Evolutionary conservation across 768 basidiomycete genomes (phyloP).

Genomic region (Leccinum variicolor): DNA sequence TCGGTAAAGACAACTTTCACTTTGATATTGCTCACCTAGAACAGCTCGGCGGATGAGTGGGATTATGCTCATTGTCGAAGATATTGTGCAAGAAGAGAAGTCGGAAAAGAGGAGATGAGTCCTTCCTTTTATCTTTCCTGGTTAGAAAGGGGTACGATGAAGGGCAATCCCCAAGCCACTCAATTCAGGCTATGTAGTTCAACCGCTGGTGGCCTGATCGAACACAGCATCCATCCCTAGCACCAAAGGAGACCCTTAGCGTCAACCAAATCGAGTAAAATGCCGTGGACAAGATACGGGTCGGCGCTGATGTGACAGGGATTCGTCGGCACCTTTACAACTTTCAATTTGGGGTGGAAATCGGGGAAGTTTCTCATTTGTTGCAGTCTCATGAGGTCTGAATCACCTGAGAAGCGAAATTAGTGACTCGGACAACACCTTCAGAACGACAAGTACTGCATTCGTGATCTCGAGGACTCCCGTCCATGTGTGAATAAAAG

Average conservation of each 20-base stretch:
- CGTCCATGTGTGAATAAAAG: not conserved
- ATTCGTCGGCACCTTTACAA: not conserved
- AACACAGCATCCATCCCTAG: not conserved
- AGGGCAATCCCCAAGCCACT: not conserved
- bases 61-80: conserved; percentile 13
- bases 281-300: not conserved
- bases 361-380: not conserved
- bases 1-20: conserved; percentile 1
- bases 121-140: conserved; percentile 4
- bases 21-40: conserved; percentile 18
- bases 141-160: not conserved
- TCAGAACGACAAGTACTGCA: not conserved
- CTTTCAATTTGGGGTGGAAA: not conserved
- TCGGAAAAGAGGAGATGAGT: not conserved
- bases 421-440: not conserved
- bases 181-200: not conserved
- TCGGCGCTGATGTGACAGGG: not conserved
- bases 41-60: conserved; percentile 14
- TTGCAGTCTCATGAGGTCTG: not conserved
- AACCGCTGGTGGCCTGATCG: not conserved
- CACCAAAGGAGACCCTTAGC: not conserved
- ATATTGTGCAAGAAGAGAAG: not conserved
- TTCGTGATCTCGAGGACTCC: not conserved
- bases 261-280: not conserved
- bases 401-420: not conserved